These are phyloP conservation scores for Nannizziopsis arthrosporioides DNA, from an alignment of 2,329 filamentous ascomycete species.

Conservation along the genomic window DNA sequence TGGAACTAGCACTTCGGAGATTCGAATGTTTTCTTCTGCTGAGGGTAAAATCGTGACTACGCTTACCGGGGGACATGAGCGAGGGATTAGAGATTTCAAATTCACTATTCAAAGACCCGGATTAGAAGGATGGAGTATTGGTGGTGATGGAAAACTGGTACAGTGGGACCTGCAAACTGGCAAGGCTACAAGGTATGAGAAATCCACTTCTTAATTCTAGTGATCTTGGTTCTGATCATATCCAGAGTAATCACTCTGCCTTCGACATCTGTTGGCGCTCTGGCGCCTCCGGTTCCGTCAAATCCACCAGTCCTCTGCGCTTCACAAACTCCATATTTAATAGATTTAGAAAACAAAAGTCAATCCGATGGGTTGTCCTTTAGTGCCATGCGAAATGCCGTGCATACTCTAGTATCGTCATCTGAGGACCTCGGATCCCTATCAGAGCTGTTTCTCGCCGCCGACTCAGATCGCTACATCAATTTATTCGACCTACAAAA, in stretches of 20 bases:
- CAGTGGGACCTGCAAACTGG: conserved; percentile 41
- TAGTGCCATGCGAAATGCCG: conserved; percentile 39
- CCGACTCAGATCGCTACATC: conserved; percentile 41
- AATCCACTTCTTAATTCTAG: not conserved
- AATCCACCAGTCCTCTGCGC: conserved; percentile 39
- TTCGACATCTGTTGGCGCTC: conserved; percentile 30
- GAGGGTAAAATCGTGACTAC: conserved; percentile 38
- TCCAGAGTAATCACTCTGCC: conserved; percentile 35
- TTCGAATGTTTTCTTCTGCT: conserved; percentile 39
- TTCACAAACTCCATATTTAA: conserved; percentile 39
- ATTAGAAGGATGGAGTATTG: conserved; percentile 43
- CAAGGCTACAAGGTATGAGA: conserved; percentile 33
- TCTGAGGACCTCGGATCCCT: conserved; percentile 24
- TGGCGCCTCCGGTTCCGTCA: conserved; percentile 32
- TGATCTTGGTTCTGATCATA: conserved; percentile 8
- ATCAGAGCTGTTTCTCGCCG: conserved; percentile 36
- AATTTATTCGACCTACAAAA: conserved; percentile 38
- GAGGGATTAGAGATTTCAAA: conserved; percentile 41
- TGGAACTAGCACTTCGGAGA: conserved; percentile 39
- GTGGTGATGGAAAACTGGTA: conserved; percentile 41
- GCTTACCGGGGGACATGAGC: conserved; percentile 37
- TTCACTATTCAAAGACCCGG: conserved; percentile 33
- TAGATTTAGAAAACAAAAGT: conserved; percentile 32
- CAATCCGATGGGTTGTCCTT: conserved; percentile 31
- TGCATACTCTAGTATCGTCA: conserved; percentile 38